phyloP scores from a whole-genome alignment of 2,329 filamentous ascomycete species.

The Arachnomyces sp. region DNA sequence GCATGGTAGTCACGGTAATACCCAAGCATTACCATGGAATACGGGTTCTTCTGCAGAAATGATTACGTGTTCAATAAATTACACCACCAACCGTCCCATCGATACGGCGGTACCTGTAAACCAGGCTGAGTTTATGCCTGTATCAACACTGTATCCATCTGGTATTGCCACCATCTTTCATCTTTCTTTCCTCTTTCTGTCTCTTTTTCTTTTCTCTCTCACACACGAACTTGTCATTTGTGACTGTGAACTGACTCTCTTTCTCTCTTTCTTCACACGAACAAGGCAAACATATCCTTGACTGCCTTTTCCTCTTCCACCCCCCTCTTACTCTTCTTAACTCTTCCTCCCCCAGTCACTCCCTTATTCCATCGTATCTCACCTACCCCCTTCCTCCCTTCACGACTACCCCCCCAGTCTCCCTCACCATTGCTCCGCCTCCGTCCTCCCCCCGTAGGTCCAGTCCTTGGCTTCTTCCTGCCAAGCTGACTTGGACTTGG shows the following conservation, averaged over 20 bases:
- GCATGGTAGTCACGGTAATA: too few species aligned
- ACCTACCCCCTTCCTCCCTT: neutral
- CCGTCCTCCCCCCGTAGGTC: constrained; percentile 30
- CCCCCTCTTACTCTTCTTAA: constrained; percentile 1
- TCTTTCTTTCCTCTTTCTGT: constrained; percentile 11
- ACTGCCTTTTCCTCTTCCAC: neutral
- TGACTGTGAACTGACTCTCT: too few species aligned
- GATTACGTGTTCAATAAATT: too few species aligned
- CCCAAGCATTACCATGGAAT: too few species aligned
- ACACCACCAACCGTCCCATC: too few species aligned
- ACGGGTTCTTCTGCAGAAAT: too few species aligned
- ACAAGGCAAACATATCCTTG: too few species aligned
- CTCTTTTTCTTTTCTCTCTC: constrained; percentile 6
- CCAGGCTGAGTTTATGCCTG: too few species aligned
- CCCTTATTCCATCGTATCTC: neutral
- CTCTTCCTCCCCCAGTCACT: too few species aligned
- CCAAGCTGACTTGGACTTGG: constrained; percentile 41
- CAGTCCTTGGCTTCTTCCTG: constrained; percentile 40
- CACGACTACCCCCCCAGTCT: neutral
- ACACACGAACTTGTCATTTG: too few species aligned
- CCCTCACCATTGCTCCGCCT: constrained; percentile 8
- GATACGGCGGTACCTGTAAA: too few species aligned
- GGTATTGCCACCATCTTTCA: constrained; percentile 5
- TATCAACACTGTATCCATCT: too few species aligned
- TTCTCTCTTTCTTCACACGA: neutral